These are phyloP conservation scores for Penicillium janthinellum DNA, from an alignment of 2,329 filamentous ascomycete species.

Conservation along the genomic window DNA sequence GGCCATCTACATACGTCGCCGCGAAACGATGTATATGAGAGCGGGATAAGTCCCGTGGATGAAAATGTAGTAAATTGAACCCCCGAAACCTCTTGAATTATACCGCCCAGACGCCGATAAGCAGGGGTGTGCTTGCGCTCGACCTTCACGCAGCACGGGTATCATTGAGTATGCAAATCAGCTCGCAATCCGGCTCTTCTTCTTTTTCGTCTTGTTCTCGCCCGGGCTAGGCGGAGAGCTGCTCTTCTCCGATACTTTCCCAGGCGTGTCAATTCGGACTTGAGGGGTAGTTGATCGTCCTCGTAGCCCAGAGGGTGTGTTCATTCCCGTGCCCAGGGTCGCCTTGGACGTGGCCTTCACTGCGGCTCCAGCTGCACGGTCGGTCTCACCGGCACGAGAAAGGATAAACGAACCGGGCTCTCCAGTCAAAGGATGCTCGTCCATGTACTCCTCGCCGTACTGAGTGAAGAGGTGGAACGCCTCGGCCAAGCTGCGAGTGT, in stretches of 20 bases:
- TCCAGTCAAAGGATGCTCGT: slow-evolving; percentile 64
- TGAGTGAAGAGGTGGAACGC: slow-evolving; percentile 55
- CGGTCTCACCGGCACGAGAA: slow-evolving; percentile 41
- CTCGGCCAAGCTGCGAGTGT: slow-evolving; percentile 47
- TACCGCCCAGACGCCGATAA: not conserved
- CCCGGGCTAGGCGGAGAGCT: slow-evolving; percentile 37
- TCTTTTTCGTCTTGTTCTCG: slow-evolving; percentile 40
- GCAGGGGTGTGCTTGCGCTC: not conserved
- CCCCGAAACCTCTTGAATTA: not conserved
- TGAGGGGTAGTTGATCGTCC: slow-evolving; percentile 34
- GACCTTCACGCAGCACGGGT: slow-evolving; percentile 19
- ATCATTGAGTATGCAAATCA: slow-evolving; percentile 27
- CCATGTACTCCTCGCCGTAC: slow-evolving; percentile 64
- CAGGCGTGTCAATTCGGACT: slow-evolving; percentile 36
- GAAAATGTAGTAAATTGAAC: not conserved
- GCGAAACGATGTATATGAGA: not conserved
- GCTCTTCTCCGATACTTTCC: slow-evolving; percentile 34
- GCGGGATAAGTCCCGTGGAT: not conserved
- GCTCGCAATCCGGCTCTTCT: slow-evolving; percentile 37
- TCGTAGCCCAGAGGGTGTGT: slow-evolving; percentile 15
- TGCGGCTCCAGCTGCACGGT: slow-evolving; percentile 18
- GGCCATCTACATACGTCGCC: not conserved
- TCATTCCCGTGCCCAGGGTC: slow-evolving; percentile 1
- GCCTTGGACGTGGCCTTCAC: slow-evolving; percentile 26
- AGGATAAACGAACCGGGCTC: slow-evolving; percentile 66